These are phyloP conservation scores for Chlorophyllum brunneum DNA, from an alignment of 768 basidiomycete species.

Conservation along the genomic window DNA sequence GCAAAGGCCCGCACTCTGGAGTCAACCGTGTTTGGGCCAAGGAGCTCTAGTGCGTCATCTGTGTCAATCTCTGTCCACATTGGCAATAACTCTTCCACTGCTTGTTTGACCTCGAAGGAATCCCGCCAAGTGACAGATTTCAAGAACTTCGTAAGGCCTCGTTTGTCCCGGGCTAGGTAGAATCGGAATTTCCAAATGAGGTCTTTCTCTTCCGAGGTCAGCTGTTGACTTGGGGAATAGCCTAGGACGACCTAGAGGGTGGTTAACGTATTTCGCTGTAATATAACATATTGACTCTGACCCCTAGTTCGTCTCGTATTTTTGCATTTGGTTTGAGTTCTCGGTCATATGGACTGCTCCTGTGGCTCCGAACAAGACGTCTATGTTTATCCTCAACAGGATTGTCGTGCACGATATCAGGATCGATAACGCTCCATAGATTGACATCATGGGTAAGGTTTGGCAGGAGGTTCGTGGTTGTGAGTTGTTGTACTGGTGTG, in stretches of 20 bases:
- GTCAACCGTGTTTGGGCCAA: constrained; percentile 87
- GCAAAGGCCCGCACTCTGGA: constrained; percentile 94
- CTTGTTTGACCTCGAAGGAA: constrained; percentile 93
- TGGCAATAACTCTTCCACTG: constrained; percentile 91
- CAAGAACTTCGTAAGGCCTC: constrained; percentile 94
- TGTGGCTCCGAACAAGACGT: constrained; percentile 87
- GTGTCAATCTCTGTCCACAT: constrained; percentile 97
- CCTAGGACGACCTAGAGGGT: constrained; percentile 72
- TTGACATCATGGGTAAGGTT: constrained; percentile 61
- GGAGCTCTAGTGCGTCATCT: constrained; percentile 91
- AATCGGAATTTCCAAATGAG: constrained; percentile 99
- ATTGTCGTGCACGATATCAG: constrained; percentile 88
- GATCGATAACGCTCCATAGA: constrained; percentile 88
- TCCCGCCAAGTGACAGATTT: constrained; percentile 98
- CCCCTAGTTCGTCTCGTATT: constrained; percentile 88
- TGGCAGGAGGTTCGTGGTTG: constrained; percentile 41
- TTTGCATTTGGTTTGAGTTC: constrained; percentile 97
- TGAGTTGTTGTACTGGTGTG: constrained; percentile 38
- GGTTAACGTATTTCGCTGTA: not conserved
- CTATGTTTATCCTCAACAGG: constrained; percentile 98
- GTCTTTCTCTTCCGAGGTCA: constrained; percentile 92
- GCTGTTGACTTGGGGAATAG: constrained; percentile 83
- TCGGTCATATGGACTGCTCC: constrained; percentile 91
- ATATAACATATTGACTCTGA: constrained; percentile 32
- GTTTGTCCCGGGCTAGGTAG: constrained; percentile 88